Percentiles rank a stretch among this genome's conserved stretches.
phyloP scores from a whole-genome alignment of 140 eudicot genomes.

The Bidens hawaiensis region DNA sequence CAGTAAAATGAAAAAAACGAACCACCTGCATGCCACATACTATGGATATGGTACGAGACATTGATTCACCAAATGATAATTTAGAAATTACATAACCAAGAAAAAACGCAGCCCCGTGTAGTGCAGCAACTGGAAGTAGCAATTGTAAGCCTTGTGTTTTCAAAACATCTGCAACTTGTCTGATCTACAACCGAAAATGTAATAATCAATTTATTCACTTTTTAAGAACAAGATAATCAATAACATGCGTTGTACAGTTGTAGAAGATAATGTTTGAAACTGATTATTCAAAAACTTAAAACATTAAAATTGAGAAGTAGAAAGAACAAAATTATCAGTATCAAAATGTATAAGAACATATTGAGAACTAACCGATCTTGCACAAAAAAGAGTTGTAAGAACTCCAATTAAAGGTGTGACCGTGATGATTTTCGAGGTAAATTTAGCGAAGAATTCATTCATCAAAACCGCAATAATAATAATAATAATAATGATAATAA shows the following conservation, averaged over 20 bases:
- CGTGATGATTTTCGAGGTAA: slow-evolving; percentile 83
- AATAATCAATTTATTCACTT: not conserved
- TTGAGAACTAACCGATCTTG: slow-evolving; percentile 84
- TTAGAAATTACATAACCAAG: slow-evolving; percentile 84
- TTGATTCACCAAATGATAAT: slow-evolving; percentile 95
- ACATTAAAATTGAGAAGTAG: no score
- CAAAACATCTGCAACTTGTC: slow-evolving; percentile 94
- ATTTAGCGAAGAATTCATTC: slow-evolving; percentile 88
- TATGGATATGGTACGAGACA: slow-evolving; percentile 96
- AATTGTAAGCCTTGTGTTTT: slow-evolving; percentile 87
- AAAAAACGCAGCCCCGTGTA: slow-evolving; percentile 90
- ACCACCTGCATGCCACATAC: slow-evolving; percentile 99
- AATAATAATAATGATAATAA: no score
- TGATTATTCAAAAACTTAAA: no score
- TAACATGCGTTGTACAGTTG: no score
- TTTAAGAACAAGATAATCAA: not conserved
- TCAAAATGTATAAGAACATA: not conserved
- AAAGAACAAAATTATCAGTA: not conserved
- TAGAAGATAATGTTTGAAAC: not conserved
- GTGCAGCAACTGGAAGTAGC: slow-evolving; percentile 70
- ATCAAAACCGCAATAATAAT: slow-evolving; percentile 56
- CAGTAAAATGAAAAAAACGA: not conserved
- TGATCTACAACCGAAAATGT: slow-evolving; percentile 46
- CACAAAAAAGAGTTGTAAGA: slow-evolving; percentile 95
- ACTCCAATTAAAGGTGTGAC: slow-evolving; percentile 95